Evolutionary conservation across 345 rosid species (phyloP), one percentile per base, ranked within the genome.

Genomic region (Eutrema japonicum): DNA sequence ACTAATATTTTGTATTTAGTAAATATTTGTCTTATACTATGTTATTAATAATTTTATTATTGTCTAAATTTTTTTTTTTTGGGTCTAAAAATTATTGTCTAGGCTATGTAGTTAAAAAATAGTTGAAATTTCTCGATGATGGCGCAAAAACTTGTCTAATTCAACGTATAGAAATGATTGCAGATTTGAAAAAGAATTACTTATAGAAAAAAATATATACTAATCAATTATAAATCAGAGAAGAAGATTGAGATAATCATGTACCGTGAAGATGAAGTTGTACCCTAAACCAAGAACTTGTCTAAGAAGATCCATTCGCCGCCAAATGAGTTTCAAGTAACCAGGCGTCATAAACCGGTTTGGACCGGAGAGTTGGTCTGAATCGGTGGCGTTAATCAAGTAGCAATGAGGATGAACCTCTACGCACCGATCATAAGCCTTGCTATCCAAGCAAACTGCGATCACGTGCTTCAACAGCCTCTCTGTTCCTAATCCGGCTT

Each of bases 301-400:
- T 41, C 73, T 51, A 10, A 91, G 61, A 54, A 88, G 82, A 14
- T 83, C 79, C 70, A 88, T 87, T 72, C 90, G 76, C 3, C 75
- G 74, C 96, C 96, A 91, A 92, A 91, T 85, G 80, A 88, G 85
- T 35, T 84, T 74, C 22, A 88, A 57, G 72, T 88, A 88, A 63
- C 52, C 80, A 13, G 82, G 65, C 5, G 86, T 78, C 94, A 86
- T 90, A 36, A 72, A 74, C 16, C 85, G 86, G 66, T 83, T 87
- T 4, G 73, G 78, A 45, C 68, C 68, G 2, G 88, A 59, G 48
- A 82, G 82, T 72, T 86, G 77, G 33, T 67, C 70, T 27, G 67
- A 51, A 37, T 83, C 88, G 0, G 66, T 35, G 3, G 82, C 59
- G 10, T 66, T 50, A 6, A 85, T 82, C 3, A 73, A 71, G 9